Evolutionary conservation across 768 basidiomycete genomes (phyloP).

Genomic region (Lyophyllum shimeji): DNA sequence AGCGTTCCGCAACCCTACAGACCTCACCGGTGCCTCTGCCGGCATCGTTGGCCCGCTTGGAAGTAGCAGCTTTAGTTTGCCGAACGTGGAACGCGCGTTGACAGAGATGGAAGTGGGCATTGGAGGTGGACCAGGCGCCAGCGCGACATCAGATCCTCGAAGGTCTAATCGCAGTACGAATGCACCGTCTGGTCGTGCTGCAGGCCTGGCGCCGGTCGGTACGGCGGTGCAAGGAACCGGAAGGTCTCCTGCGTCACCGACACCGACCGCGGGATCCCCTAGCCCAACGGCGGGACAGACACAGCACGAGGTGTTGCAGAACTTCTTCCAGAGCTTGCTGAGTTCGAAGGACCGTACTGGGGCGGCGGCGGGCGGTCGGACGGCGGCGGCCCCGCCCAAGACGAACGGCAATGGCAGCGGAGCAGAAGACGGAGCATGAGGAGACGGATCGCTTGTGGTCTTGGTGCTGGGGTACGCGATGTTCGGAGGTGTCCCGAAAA

Average conservation of each 20-base stretch:
- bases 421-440: constrained; percentile 31
- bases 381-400: constrained; percentile 22
- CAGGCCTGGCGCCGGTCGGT: constrained; percentile 39
- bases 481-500: constrained; percentile 14
- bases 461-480: background rate
- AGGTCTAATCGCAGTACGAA: constrained; percentile 28
- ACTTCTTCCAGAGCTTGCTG: constrained; percentile 84
- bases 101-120: constrained; percentile 81
- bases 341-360: constrained; percentile 50
- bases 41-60: constrained; percentile 95
- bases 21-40: constrained; percentile 51
- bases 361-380: constrained; percentile 1
- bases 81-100: constrained; percentile 85
- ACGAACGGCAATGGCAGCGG: constrained; percentile 33
- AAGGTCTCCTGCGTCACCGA: constrained; percentile 40
- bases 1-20: constrained; percentile 78
- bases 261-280: constrained; percentile 31
- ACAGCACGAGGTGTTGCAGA: constrained; percentile 82
- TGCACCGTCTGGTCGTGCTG: constrained; percentile 33
- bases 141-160: constrained; percentile 20
- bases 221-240: constrained; percentile 31
- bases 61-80: constrained; percentile 81
- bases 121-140: constrained; percentile 27
- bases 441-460: background rate
- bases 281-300: constrained; percentile 55